These are phyloP conservation scores for Waltiozyma sp. DNA, from an alignment of 1,139 yeast genomes.

Conservation along the genomic window DNA sequence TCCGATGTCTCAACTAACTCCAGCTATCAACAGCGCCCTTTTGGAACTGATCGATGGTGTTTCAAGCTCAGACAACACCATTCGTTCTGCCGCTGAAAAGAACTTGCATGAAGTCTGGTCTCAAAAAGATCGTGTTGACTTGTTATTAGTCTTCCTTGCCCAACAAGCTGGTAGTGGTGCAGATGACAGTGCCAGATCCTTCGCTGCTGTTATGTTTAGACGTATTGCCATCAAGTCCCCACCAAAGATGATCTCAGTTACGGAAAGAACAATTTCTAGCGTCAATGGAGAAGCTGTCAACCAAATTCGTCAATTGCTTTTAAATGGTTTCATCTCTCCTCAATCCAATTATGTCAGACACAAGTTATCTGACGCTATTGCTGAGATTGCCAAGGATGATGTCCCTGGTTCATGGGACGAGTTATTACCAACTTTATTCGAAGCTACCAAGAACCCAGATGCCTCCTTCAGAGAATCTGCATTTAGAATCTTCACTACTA, in stretches of 20 bases:
- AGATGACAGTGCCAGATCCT: conserved; percentile 44
- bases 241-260: conserved; percentile 43
- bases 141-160: conserved; percentile 68
- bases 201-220: conserved; percentile 81
- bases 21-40: conserved; percentile 47
- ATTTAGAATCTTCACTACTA: conserved; percentile 76
- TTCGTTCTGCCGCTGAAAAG: conserved; percentile 71
- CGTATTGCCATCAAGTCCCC: conserved; percentile 78
- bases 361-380: conserved; percentile 86
- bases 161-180: conserved; percentile 59
- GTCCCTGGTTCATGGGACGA: conserved; percentile 59
- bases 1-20: conserved; percentile 48
- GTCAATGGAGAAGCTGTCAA: conserved; percentile 46
- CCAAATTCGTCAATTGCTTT: conserved; percentile 55
- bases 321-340: conserved; percentile 61
- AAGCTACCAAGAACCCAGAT: conserved; percentile 51
- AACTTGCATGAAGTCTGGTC: conserved; percentile 70
- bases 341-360: conserved; percentile 73
- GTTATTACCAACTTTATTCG: conserved; percentile 62
- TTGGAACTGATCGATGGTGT: conserved; percentile 53
- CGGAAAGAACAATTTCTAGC: conserved; percentile 70
- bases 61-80: conserved; percentile 64
- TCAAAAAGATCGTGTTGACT: conserved; percentile 47
- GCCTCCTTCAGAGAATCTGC: conserved; percentile 82
- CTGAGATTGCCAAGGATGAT: conserved; percentile 76